Percentiles rank a stretch among this genome's conserved stretches.
Evolutionary conservation across 2,329 filamentous ascomycete species (phyloP).

Genomic region (Aschersonia sp.): DNA sequence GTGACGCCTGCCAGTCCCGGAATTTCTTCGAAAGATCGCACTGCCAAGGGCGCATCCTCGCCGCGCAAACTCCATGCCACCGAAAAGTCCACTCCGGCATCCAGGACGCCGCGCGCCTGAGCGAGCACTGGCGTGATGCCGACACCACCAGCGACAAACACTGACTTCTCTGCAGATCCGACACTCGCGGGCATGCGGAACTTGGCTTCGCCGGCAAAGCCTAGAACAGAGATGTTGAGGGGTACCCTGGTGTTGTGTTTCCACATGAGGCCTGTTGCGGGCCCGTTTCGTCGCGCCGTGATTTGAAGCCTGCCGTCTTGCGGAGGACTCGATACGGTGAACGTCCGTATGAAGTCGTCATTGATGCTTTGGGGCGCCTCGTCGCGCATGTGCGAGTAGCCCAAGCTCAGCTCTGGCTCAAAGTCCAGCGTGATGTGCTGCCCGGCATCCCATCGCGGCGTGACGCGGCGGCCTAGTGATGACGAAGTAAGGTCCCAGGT

Average conservation of each 20-base stretch:
- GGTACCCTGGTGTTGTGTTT: conserved; percentile 33
- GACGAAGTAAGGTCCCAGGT: conserved; percentile 23
- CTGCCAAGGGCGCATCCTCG: conserved; percentile 47
- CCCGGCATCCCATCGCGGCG: conserved; percentile 44
- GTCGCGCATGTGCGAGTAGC: conserved; percentile 74
- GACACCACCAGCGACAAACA: conserved; percentile 66
- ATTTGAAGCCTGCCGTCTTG: conserved; percentile 44
- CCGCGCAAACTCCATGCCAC: conserved; percentile 55
- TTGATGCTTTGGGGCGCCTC: conserved; percentile 68
- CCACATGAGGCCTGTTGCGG: conserved; percentile 52
- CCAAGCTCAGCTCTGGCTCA: conserved; percentile 48
- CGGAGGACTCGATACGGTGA: conserved; percentile 58
- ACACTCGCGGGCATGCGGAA: conserved; percentile 20
- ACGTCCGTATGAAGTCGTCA: conserved; percentile 72
- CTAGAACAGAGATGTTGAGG: conserved; percentile 53
- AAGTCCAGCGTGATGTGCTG: conserved; percentile 72
- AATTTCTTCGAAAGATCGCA: conserved; percentile 39
- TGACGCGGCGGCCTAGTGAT: neutral
- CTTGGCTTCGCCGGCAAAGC: conserved; percentile 50
- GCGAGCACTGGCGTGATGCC: conserved; percentile 73
- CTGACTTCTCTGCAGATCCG: conserved; percentile 13
- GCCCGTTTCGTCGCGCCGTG: conserved; percentile 54
- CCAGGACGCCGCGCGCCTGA: conserved; percentile 38
- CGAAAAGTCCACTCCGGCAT: conserved; percentile 22
- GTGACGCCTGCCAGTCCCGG: conserved; percentile 35